These are phyloP conservation scores for Metarhizium album DNA, from an alignment of 2,329 filamentous ascomycete genomes.

Conservation along the genomic window DNA sequence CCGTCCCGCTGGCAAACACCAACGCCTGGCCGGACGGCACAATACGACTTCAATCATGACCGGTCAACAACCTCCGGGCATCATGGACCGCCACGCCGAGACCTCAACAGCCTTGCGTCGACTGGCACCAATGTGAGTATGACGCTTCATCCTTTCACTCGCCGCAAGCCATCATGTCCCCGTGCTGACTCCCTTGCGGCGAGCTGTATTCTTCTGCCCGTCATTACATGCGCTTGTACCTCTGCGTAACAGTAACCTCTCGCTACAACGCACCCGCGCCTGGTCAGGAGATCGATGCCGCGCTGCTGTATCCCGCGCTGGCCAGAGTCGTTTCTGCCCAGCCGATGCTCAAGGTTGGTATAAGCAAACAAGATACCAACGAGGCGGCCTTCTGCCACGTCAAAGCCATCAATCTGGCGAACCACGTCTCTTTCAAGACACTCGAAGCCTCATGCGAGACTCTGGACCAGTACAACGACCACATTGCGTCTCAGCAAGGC, in stretches of 20 bases:
- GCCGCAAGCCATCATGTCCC: too few relatives aligned
- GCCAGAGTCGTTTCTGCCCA: constrained; percentile 30
- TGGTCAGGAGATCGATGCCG: constrained; percentile 4
- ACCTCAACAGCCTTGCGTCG: neutral
- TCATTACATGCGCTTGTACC: constrained; percentile 35
- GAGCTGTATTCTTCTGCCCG: constrained; percentile 35
- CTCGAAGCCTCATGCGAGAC: constrained; percentile 10
- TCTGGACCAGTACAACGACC: constrained; percentile 18
- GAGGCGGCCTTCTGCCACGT: constrained; percentile 33
- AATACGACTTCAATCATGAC: too few relatives aligned
- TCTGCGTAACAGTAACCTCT: constrained; percentile 33
- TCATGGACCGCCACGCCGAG: neutral
- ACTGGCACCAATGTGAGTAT: neutral
- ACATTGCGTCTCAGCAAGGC: constrained; percentile 23
- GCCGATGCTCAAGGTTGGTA: constrained; percentile 37
- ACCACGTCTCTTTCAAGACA: constrained; percentile 29
- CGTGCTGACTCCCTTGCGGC: constrained; percentile 15
- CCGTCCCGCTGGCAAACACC: too few relatives aligned
- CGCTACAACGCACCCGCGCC: constrained; percentile 24
- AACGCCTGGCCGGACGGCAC: too few relatives aligned
- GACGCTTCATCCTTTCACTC: too few relatives aligned
- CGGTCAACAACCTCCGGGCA: neutral
- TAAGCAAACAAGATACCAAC: constrained; percentile 32
- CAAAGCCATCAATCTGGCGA: constrained; percentile 28
- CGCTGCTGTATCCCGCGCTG: constrained; percentile 26